Percentiles rank a stretch among this genome's conserved stretches.
Evolutionary conservation across 352 stramenopile species (phyloP).

Genomic region (Phytophthora syringae): DNA sequence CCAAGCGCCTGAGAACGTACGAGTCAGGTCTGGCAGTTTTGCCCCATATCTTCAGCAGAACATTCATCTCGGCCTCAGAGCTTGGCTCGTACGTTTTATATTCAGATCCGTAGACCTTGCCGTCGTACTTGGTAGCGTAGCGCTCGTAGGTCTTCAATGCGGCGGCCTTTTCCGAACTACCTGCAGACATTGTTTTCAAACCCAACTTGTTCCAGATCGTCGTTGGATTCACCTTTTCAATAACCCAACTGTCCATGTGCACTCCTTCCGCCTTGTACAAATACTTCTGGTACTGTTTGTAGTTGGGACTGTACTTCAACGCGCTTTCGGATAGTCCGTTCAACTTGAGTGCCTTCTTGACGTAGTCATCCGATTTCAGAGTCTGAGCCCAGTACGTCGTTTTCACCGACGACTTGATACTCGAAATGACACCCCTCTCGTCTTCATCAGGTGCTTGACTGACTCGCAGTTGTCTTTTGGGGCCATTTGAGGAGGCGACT

Average conservation of each 20-base stretch:
- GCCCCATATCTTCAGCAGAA: background rate
- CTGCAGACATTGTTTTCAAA: background rate
- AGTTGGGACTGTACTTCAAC: background rate
- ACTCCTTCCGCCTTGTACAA: background rate
- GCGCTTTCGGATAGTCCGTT: background rate
- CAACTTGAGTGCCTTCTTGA: conserved; percentile 1
- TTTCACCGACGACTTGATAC: background rate
- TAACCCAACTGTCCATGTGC: background rate
- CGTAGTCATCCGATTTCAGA: background rate
- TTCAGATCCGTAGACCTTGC: too few relatives aligned
- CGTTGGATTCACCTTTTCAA: background rate
- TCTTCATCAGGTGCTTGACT: background rate
- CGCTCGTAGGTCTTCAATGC: background rate
- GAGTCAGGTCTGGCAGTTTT: background rate
- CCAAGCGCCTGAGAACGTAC: background rate
- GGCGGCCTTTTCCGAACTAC: background rate
- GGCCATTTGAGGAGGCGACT: too few relatives aligned
- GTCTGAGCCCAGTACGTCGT: background rate
- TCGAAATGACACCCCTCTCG: background rate
- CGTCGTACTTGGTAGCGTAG: background rate
- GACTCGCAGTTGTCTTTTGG: background rate
- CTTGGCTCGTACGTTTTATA: background rate
- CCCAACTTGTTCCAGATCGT: background rate
- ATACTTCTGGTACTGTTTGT: background rate
- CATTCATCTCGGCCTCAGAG: background rate